Evolutionary conservation across 148 eudicot species (phyloP), one percentile per base, ranked within the genome.

Genomic region (Camellia japonica): DNA sequence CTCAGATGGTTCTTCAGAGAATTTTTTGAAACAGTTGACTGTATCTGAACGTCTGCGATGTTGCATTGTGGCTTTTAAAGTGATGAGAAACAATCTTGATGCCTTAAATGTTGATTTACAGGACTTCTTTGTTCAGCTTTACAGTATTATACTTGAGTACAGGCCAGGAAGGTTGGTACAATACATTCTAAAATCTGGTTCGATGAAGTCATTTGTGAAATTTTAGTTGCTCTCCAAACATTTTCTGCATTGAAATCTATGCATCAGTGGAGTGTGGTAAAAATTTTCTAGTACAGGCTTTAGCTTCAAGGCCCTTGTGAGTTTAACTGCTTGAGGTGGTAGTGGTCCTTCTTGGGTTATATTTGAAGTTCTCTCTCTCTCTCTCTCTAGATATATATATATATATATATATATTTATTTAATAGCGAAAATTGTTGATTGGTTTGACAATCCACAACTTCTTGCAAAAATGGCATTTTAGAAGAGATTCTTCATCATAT

Each of bases 31-130:
- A 77, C 77, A 68, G 56, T 75, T 96, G 90, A 88, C 95, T 5
- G 93, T 96, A 55, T 87, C 98, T 64, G 99, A 96, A 80, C 90
- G 97, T 61, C 75, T 96, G 81, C 89, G 85, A 52, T 96, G 99
- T 88, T 96, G 99, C 89, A 92, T 93, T 75, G 95, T 93, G 70
- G 98, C 99, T 60, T 96, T 96, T 79, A 91, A 90, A 88, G 91
- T 96, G 78, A 96, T 96, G 99, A 89, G 84, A 88, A 96, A 82
- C 84, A 96, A 94, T 85, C 97, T 96, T 38, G 99, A 96, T 84
- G 94, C 98, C 78, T 79, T 96, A 46, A 96, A 96, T 90, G 88
- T 96, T 81, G 99, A 96, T 87, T 79, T 96, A 74, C 98, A 94
- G 77, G 98, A 94, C 72, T 96, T 96, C 79, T 93, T 86, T 85